These are phyloP conservation scores for Colletotrichum siamense DNA, from an alignment of 2,329 filamentous ascomycete species.

Conservation along the genomic window DNA sequence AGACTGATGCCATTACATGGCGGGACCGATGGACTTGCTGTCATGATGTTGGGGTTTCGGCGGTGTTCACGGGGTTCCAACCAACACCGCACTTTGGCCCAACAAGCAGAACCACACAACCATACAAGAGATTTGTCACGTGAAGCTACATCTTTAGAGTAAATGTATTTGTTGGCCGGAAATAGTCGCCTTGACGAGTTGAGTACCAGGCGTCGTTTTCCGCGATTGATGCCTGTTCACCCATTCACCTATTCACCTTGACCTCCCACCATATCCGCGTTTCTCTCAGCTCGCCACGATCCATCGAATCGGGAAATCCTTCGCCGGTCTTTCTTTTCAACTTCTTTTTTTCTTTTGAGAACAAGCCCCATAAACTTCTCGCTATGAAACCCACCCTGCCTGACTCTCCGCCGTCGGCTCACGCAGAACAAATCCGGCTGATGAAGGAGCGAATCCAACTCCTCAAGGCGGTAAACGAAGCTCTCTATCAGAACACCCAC, in stretches of 20 bases:
- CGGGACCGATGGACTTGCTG: background rate
- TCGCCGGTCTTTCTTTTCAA: no score
- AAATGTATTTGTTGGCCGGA: no score
- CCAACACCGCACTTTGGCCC: background rate
- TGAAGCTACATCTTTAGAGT: no score
- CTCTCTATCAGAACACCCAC: background rate
- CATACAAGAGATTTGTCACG: background rate
- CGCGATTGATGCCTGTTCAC: background rate
- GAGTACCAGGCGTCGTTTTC: background rate
- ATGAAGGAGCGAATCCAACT: background rate
- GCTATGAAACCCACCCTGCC: background rate
- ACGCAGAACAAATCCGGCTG: background rate
- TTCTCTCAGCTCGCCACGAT: no score
- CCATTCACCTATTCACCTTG: no score
- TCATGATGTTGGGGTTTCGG: no score
- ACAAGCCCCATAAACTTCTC: background rate
- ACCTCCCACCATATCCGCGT: background rate
- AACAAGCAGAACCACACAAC: background rate
- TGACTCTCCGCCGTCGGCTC: background rate
- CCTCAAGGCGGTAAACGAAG: background rate
- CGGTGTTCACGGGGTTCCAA: background rate
- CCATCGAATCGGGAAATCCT: no score
- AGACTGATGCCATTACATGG: no score
- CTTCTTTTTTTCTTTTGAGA: no score
- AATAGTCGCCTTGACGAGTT: background rate